Base-by-base conservation (phyloP, 352 stramenopile genomes). In the Phytophthora tubulina region DNA sequence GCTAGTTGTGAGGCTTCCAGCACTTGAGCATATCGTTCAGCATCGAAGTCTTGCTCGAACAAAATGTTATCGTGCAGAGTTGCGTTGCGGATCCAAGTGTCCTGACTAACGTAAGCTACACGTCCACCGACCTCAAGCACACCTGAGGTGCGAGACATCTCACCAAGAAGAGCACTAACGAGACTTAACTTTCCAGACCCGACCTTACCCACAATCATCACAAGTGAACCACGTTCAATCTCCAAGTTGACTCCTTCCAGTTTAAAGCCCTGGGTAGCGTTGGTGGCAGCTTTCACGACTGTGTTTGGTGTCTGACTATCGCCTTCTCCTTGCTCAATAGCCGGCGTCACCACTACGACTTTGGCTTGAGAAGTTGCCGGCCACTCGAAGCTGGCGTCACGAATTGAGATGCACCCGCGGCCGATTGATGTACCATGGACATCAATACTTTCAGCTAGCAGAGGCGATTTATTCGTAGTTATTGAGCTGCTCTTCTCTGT, bases 11-110 rank as follows among this genome's bases (percentile, higher is more conserved):
- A 73, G 0, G 73, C 74, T 0, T 72, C 54, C 3, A 93, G 15
- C 1, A 86, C 80, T 8, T 59, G 14, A 1, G 74, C 53, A 49
- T 91, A 91, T 2, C 58, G 50, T 30, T 74, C 56, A 0, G 38
- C 21, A 44, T 91, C 60, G 46, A 83, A 79, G 5, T 72, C 44
- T 49, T 72, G 53, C 2, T 72, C 79, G 62, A 93, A 98, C 11
- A 98, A 69, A 55, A 99, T 97, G 65, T 99, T 99, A 7, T 98
- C 85, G 7, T 78, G 66, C 5, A 99, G 66, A 27, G 89, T 97
- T 14, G 82, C 70, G 65, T 98, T 97, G 21, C 96, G 75, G 60
- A 99, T 98, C 90, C 92, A 99, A 7, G 94, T 75, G 41, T 95
- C 81, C 76, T 99, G 96, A 15, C 85, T 84, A 42, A 85, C 91